A percentile compares a stretch with the other conserved stretches of the same genome.
Evolutionary conservation across 129 eudicot species (phyloP).

Genomic region (Calendula officinalis): DNA sequence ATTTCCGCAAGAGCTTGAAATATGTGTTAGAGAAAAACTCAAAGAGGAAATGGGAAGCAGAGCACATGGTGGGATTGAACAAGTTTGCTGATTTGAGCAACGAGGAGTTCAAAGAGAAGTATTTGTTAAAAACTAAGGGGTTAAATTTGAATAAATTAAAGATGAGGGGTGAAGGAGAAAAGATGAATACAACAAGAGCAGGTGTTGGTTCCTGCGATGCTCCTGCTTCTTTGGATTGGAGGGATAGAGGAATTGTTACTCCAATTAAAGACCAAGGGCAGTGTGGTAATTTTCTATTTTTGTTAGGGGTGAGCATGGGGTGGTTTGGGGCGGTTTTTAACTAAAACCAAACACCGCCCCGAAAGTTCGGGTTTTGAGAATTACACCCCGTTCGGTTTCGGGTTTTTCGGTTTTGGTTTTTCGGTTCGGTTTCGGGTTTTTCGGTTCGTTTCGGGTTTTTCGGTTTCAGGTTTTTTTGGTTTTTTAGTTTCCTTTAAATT

Average conservation of each 20-base stretch:
- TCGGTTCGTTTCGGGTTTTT: too few species aligned
- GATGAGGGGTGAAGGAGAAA: constrained; percentile 10
- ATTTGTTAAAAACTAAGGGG: constrained; percentile 31
- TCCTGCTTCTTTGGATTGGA: constrained; percentile 49
- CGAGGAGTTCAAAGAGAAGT: constrained; percentile 40
- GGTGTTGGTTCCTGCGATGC: constrained; percentile 29
- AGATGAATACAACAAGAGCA: constrained; percentile 1
- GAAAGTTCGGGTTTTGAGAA: too few species aligned
- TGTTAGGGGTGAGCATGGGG: too few species aligned
- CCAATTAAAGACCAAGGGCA: constrained; percentile 43
- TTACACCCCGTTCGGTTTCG: too few species aligned
- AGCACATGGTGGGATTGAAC: constrained; percentile 38
- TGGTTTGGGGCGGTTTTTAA: too few species aligned
- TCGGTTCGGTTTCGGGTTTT: too few species aligned
- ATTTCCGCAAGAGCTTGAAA: constrained; percentile 30
- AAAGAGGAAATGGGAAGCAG: constrained; percentile 9
- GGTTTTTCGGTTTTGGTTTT: too few species aligned
- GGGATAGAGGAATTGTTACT: constrained; percentile 42
- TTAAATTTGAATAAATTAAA: constrained; percentile 17
- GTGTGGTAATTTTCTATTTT: constrained; percentile 40
- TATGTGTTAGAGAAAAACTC: constrained; percentile 37
- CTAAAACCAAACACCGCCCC: too few species aligned
- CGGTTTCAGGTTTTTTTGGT: too few species aligned
- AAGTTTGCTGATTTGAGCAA: constrained; percentile 53
- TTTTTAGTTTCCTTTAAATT: too few species aligned